Conservation (phyloP, 139 green algal genomes). For the Mesostigma viride region DNA sequence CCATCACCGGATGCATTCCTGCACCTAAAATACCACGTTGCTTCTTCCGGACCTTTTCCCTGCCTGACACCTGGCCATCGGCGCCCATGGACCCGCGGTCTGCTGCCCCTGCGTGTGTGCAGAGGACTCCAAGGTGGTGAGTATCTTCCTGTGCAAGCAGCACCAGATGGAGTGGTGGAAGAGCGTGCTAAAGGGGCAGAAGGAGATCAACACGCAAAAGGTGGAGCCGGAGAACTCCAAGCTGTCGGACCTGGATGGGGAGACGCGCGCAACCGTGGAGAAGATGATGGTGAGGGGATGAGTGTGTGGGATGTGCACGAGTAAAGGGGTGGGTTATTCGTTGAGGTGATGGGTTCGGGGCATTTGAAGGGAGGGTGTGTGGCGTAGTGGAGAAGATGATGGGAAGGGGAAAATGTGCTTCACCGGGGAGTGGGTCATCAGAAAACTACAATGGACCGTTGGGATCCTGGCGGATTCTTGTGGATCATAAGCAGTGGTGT, state of each 20-base stretch:
- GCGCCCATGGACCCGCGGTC: no score
- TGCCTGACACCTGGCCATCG: not conserved
- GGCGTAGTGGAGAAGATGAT: constrained; percentile 2
- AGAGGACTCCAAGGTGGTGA: constrained; percentile 46
- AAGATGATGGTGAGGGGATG: constrained; percentile 70
- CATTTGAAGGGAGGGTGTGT: no score
- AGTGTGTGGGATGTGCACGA: no score
- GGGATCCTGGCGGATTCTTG: no score
- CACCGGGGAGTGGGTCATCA: no score
- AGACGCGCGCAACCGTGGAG: constrained; percentile 84
- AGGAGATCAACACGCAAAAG: constrained; percentile 78
- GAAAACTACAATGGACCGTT: no score
- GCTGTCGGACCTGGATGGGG: constrained; percentile 80
- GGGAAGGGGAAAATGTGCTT: no score
- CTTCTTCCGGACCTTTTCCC: not conserved
- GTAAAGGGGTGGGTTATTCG: no score
- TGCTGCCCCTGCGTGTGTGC: constrained; percentile 1
- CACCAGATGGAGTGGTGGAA: constrained; percentile 86
- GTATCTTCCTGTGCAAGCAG: constrained; percentile 74
- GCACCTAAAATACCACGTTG: no score
- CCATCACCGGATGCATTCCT: no score
- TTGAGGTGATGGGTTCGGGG: no score
- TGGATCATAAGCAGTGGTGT: no score
- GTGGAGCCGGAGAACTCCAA: constrained; percentile 92
- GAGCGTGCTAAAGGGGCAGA: constrained; percentile 61